Base-by-base conservation (phyloP, 1,139 yeast species). In the Hyphopichia fennica region DNA sequence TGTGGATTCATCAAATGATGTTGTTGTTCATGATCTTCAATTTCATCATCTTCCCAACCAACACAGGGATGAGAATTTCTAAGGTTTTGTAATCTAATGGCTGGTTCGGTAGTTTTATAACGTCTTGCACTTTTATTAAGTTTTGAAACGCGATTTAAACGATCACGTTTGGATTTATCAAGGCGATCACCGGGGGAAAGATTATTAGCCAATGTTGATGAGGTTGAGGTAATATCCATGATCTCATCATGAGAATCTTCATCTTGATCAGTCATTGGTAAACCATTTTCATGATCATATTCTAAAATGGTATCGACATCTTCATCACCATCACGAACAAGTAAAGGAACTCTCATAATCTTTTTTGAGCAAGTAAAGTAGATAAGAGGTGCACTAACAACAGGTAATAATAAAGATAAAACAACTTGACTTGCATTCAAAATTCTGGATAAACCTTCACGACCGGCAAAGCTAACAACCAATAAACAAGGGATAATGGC, bases 351-450 rank as follows among this genome's bases (percentile, higher is more conserved):
- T 37, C 82, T 72, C 99, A 93, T 93, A 45, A 84, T 82, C 38
- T 77, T 67, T 51, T 81, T 83, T 41, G 79, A 78, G 47, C 89
- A 79, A 0, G 97, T 90, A 63, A 91, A 91, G 62, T 82, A 86
- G 37, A 91, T 81, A 50, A 91, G 68, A 8, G 98, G 98, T 0
- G 96, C 96, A 22, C 91, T 82, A 3, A 90, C 95, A 47, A 90
- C 81, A 1, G 99, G 99, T 44, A 93, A 70, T 43, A 93, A 75
- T 46, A 93, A 63, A 3, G 96, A 85, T 34, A 93, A 72, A 10
- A 88, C 88, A 20, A 93, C 99, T 61, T 93, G 99, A 46, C 93
- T 83, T 10, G 84, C 82, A 56, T 93, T 93, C 51, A 93, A 72
- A 11, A 89, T 87, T 41, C 77, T 78, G 19, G 93, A 82, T 43